These are phyloP conservation scores for Entophlyctis luteolus DNA, from an alignment of 192 early-diverging fungal genomes.

Conservation along the genomic window DNA sequence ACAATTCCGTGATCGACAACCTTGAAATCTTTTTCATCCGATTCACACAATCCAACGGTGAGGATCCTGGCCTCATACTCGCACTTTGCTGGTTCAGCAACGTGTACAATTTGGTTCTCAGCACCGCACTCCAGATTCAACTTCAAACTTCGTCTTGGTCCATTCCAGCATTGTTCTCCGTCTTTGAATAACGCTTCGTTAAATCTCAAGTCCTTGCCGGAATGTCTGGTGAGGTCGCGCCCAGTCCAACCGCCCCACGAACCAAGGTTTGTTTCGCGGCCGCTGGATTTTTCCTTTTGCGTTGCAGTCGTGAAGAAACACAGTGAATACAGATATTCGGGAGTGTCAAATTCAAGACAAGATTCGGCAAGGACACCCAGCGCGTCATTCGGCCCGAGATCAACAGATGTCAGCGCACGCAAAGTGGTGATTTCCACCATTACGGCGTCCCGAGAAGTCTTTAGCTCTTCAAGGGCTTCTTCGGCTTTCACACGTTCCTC, in stretches of 20 bases:
- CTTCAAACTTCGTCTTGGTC: slow-evolving; percentile 74
- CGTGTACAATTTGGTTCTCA: slow-evolving; percentile 58
- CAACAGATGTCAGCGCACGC: too few relatives aligned
- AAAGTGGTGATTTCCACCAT: too few relatives aligned
- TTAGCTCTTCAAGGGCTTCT: too few relatives aligned
- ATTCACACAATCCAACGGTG: slow-evolving; percentile 75
- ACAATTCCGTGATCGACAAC: too few relatives aligned
- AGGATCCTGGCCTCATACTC: slow-evolving; percentile 76
- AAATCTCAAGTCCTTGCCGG: slow-evolving; percentile 41
- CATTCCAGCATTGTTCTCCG: slow-evolving; percentile 92
- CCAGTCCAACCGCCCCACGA: slow-evolving; percentile 25
- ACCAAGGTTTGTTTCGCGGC: slow-evolving; percentile 52
- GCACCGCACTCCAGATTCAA: slow-evolving; percentile 71
- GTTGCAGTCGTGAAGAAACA: slow-evolving; percentile 75
- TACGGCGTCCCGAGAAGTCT: too few relatives aligned
- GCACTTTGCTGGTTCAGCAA: slow-evolving; percentile 89
- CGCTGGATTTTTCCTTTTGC: slow-evolving; percentile 67
- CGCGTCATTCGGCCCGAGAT: slow-evolving; percentile 69
- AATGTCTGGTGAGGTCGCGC: slow-evolving; percentile 8
- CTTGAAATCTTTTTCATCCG: slow-evolving; percentile 20
- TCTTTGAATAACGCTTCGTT: slow-evolving; percentile 57
- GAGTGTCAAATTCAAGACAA: slow-evolving; percentile 66
- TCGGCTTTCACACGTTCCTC: too few relatives aligned
- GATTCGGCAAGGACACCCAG: slow-evolving; percentile 53
- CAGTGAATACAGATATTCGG: slow-evolving; percentile 67